Evolutionary conservation across 352 stramenopile species (phyloP).

Genomic region (Pythium pyrilobum): DNA sequence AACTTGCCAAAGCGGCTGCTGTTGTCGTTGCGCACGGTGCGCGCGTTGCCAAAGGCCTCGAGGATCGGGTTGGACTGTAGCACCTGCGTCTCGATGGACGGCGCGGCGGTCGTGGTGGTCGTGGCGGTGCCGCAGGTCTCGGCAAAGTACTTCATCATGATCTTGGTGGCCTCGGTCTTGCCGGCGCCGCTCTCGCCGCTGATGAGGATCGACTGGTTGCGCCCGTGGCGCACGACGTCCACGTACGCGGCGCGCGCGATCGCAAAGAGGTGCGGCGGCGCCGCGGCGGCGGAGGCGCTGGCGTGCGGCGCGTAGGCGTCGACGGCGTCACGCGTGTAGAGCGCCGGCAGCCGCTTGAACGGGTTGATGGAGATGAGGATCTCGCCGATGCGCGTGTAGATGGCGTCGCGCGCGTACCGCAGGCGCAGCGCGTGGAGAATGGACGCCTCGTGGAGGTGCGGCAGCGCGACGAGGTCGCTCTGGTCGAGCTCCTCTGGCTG

Average conservation of each 20-base stretch:
- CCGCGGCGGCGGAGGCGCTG: constrained; percentile 7
- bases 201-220: constrained; percentile 83
- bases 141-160: constrained; percentile 88
- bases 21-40: constrained; percentile 88
- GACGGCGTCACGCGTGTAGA: constrained; percentile 58
- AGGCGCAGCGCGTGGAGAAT: constrained; percentile 75
- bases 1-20: constrained; percentile 90
- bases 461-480: constrained; percentile 68
- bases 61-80: constrained; percentile 89
- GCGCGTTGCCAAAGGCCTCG: constrained; percentile 87
- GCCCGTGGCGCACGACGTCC: constrained; percentile 56
- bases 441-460: constrained; percentile 82
- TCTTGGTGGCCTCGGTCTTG: constrained; percentile 89
- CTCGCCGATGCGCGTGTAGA: constrained; percentile 86
- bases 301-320: constrained; percentile 37
- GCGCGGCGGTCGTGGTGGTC: neutral
- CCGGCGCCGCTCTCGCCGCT: constrained; percentile 82
- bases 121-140: constrained; percentile 41
- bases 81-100: constrained; percentile 79
- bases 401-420: constrained; percentile 74
- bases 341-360: constrained; percentile 64
- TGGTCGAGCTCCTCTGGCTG: constrained; percentile 55
- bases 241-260: constrained; percentile 69
- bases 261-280: constrained; percentile 65
- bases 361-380: constrained; percentile 87